phyloP scores from a whole-genome alignment of 805 yeast species.

The Saccharomycopsis fodiens region DNA sequence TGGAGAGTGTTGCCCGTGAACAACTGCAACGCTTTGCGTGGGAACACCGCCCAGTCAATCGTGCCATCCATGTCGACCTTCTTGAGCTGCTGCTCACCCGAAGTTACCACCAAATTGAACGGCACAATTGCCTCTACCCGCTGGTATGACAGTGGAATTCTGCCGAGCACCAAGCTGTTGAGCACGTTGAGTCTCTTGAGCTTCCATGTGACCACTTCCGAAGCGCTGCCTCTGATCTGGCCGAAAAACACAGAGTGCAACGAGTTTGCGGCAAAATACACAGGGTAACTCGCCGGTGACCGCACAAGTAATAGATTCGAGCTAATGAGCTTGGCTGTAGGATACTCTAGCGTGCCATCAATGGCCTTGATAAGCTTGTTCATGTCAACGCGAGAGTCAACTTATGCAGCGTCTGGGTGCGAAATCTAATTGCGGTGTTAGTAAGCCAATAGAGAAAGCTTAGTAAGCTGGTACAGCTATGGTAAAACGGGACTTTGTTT shows the following conservation, averaged over 20 bases:
- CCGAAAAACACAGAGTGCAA: conserved; percentile 37
- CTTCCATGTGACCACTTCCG: conserved; percentile 26
- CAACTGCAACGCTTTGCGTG: conserved; percentile 39
- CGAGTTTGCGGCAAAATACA: conserved; percentile 40
- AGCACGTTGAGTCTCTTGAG: conserved; percentile 28
- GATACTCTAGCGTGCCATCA: not conserved
- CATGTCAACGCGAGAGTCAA: conserved; percentile 59
- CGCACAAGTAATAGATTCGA: not conserved
- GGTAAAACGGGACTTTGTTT: too few species aligned
- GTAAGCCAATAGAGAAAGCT: too few species aligned
- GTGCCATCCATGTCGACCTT: conserved; percentile 51
- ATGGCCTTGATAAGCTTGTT: conserved; percentile 31
- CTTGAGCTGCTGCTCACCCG: conserved; percentile 21
- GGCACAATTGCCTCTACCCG: conserved; percentile 42
- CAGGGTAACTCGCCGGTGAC: conserved; percentile 6
- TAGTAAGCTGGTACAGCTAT: too few species aligned
- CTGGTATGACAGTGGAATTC: conserved; percentile 39
- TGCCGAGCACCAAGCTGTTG: conserved; percentile 38
- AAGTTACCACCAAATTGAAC: conserved; percentile 24
- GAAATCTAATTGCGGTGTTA: too few species aligned
- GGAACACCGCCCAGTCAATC: conserved; percentile 54
- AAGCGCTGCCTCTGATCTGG: conserved; percentile 23
- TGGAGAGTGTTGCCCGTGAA: conserved; percentile 46
- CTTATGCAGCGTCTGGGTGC: too few species aligned
- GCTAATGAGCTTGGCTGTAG: not conserved